These are phyloP conservation scores for Aristolochia californica DNA, from an alignment of 164 flowering plant genomes.

Conservation along the genomic window DNA sequence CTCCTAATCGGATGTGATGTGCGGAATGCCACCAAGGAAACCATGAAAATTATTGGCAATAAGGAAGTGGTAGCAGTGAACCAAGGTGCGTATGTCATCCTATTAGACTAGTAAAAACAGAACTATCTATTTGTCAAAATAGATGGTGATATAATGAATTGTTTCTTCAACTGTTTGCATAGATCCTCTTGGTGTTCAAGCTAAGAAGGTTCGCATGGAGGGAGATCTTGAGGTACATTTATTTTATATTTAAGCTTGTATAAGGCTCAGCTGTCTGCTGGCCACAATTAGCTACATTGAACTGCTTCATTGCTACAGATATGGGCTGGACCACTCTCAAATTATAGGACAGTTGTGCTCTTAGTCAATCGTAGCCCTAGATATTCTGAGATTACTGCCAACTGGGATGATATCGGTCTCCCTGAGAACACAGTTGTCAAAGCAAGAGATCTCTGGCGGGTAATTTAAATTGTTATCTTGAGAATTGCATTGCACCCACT, in stretches of 20 bases:
- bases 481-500: background rate
- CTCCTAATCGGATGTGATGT: conserved; percentile 87
- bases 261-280: background rate
- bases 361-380: conserved; percentile 39
- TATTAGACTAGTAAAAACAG: background rate
- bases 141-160: background rate
- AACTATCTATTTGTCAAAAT: background rate
- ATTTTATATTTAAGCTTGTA: background rate
- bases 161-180: background rate
- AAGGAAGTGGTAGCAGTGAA: conserved; percentile 73
- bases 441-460: conserved; percentile 81
- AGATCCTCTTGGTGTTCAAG: conserved; percentile 79
- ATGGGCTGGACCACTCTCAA: conserved; percentile 78
- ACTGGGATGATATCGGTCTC: conserved; percentile 71
- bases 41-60: conserved; percentile 52
- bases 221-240: conserved; percentile 63
- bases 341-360: conserved; percentile 46
- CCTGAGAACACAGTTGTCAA: conserved; percentile 29
- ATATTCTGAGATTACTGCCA: conserved; percentile 36
- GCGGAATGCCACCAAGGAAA: conserved; percentile 48
- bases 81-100: conserved; percentile 37
- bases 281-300: background rate
- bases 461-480: conserved; percentile 6
- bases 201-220: conserved; percentile 61
- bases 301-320: conserved; percentile 25